Base-by-base conservation (phyloP, 1,284 basidiomycete genomes). In the Peniophora sp. region DNA sequence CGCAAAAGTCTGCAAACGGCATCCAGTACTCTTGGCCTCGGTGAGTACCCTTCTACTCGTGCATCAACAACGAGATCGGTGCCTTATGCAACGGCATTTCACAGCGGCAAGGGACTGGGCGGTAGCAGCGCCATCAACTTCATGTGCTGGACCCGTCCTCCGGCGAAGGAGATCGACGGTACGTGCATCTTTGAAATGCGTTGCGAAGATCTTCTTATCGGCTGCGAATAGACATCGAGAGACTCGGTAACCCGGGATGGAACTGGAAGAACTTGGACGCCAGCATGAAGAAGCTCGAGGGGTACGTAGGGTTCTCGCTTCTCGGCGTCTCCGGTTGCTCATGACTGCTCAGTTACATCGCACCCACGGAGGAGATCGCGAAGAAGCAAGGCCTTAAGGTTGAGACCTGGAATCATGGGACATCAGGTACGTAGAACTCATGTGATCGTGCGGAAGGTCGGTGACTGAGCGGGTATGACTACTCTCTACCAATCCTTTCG, bases 101-200 rank as follows among this genome's bases (percentile, higher is more conserved):
- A 8, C 25, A 52, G 50, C 3, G 64, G 64, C 20, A 64, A 64
- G 47, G 54, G 55, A 1, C 58, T 65, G 5, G 62, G 64, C 19
- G 64, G 64, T 14, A 61, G 60, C 47, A 60, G 59, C 23, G 59
- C 57, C 20, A 53, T 58, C 23, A 58, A 60, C 45, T 58, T 58
- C 54, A 52, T 52, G 46, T 48, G 45, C 3, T 60, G 56, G 55
- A 53, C 45, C 20, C 61, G 56, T 39, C 60, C 61, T n/a, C 56
- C 60, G 3, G 51, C 52, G 2, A 54, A 49, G 14, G 61, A 62
- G 41, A 50, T 62, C 14, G 54, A 61, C 23, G 58, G 50, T 52
- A 38, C 14, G 50, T 9, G 12, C n/a, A n/a, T 41, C 5, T 16
- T 20, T 41, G 5, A 41, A 8, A 41, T 17, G n/a, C 38, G 38